phyloP scores from a whole-genome alignment of 306 rosid genomes.

The Crotalaria pallida region DNA sequence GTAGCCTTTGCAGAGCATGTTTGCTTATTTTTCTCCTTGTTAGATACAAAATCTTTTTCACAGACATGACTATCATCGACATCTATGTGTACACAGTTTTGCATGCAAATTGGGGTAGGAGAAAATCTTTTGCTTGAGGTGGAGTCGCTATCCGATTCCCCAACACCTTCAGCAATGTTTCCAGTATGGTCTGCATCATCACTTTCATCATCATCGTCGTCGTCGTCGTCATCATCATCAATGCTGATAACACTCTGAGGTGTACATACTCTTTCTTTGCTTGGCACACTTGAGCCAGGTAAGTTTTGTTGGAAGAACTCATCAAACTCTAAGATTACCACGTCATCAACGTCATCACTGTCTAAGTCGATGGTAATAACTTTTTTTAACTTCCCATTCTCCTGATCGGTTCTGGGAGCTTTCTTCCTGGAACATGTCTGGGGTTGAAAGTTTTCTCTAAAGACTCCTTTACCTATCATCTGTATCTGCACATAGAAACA shows the following conservation, averaged over 20 bases:
- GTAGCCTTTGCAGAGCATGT: constrained; percentile 28
- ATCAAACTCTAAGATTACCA: constrained; percentile 42
- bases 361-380: constrained; percentile 63
- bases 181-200: constrained; percentile 30
- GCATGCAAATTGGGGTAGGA: constrained; percentile 23
- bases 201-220: constrained; percentile 48
- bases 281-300: constrained; percentile 29
- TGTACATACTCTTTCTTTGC: constrained; percentile 32
- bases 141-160: constrained; percentile 79
- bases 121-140: constrained; percentile 51
- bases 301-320: constrained; percentile 28
- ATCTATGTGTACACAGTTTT: constrained; percentile 26
- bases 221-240: constrained; percentile 53
- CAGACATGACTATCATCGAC: constrained; percentile 30
- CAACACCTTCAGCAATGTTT: constrained; percentile 38
- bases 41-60: constrained; percentile 37
- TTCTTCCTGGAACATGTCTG: constrained; percentile 47
- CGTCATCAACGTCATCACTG: constrained; percentile 48
- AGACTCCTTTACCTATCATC: constrained; percentile 49
- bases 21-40: constrained; percentile 34
- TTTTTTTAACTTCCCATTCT: constrained; percentile 31
- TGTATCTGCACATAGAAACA: constrained; percentile 25
- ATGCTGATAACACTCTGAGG: constrained; percentile 48
- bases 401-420: constrained; percentile 23
- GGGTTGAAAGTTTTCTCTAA: constrained; percentile 39